Evolutionary conservation across 495 filamentous ascomycete genomes (phyloP).

Genomic region (Xylaria grammica): DNA sequence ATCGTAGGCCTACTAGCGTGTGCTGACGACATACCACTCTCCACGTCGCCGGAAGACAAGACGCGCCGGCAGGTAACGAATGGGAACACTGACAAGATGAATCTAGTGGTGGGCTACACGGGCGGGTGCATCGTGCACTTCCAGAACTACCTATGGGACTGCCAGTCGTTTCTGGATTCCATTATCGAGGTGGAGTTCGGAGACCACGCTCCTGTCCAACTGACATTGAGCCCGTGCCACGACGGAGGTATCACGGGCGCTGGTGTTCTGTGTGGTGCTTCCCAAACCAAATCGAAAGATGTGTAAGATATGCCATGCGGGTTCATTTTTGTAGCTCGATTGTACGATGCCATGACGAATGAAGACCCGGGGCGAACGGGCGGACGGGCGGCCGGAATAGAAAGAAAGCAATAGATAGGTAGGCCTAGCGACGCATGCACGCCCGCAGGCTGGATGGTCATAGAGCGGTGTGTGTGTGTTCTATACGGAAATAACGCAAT

Average conservation of each 20-base stretch:
- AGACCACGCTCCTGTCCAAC: slow-evolving; percentile 58
- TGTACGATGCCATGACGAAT: slow-evolving; percentile 21
- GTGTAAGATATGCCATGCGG: slow-evolving; percentile 17
- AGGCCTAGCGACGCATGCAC: background rate
- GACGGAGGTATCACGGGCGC: slow-evolving; percentile 80
- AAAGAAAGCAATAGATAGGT: slow-evolving; percentile 9
- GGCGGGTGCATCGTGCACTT: slow-evolving; percentile 81
- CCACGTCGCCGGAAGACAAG: slow-evolving; percentile 19
- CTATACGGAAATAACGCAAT: too few relatives aligned
- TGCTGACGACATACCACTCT: slow-evolving; percentile 64
- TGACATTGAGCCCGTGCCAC: slow-evolving; percentile 70
- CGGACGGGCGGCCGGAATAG: slow-evolving; percentile 9
- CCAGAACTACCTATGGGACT: slow-evolving; percentile 71
- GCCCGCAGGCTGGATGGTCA: background rate
- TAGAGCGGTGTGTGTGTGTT: background rate
- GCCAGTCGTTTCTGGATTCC: slow-evolving; percentile 68
- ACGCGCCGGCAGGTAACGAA: slow-evolving; percentile 15
- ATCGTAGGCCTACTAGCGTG: slow-evolving; percentile 70
- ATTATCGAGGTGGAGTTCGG: slow-evolving; percentile 64
- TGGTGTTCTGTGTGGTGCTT: slow-evolving; percentile 61
- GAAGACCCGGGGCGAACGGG: slow-evolving; percentile 11
- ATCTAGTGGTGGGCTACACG: slow-evolving; percentile 77
- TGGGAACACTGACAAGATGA: slow-evolving; percentile 43
- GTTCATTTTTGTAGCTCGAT: slow-evolving; percentile 13
- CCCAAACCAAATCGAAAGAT: slow-evolving; percentile 33